Evolutionary conservation across 1,284 basidiomycete genomes (phyloP).

Genomic region (Phellopilus nigrolimitatus): DNA sequence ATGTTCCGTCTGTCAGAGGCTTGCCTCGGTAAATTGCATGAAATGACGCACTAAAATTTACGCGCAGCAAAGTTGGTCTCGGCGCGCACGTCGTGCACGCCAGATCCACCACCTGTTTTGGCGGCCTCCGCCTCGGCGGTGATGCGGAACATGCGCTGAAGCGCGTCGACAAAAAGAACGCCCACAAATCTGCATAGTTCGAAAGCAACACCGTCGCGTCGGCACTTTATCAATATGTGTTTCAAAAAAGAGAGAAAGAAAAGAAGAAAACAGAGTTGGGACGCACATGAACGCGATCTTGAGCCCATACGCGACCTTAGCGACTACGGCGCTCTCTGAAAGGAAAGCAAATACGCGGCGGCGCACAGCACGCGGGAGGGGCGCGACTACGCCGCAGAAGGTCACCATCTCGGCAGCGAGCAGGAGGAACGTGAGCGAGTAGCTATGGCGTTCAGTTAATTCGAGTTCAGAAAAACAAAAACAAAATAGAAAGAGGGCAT

Average conservation of each 20-base stretch:
- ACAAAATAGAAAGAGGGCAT: background rate
- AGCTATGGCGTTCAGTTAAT: slow-evolving; percentile 37
- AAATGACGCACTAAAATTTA: slow-evolving; percentile 80
- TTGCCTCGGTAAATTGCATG: background rate
- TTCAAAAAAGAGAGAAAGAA: slow-evolving; percentile 7
- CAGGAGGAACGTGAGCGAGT: slow-evolving; percentile 72
- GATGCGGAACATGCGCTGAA: slow-evolving; percentile 90
- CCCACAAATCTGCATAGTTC: slow-evolving; percentile 81
- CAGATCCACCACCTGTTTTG: slow-evolving; percentile 50
- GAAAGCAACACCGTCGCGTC: too few relatives aligned
- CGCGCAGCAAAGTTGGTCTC: slow-evolving; percentile 86
- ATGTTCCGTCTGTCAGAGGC: slow-evolving; percentile 13
- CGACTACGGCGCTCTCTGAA: slow-evolving; percentile 60
- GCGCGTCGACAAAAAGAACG: slow-evolving; percentile 83
- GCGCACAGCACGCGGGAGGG: slow-evolving; percentile 70
- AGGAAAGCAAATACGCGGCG: slow-evolving; percentile 76
- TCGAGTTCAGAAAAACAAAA: background rate
- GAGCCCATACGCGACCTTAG: slow-evolving; percentile 73
- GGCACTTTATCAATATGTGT: background rate
- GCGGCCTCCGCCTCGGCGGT: slow-evolving; percentile 71
- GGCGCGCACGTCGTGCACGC: slow-evolving; percentile 61
- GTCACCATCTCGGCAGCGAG: slow-evolving; percentile 75
- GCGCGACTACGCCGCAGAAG: slow-evolving; percentile 70
- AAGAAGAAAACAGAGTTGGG: background rate
- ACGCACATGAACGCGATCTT: slow-evolving; percentile 94